A percentile compares a stretch with the other conserved stretches of the same genome.
Evolutionary conservation across 371 early-diverging fungal species (phyloP).

Genomic region (Circinella minor): DNA sequence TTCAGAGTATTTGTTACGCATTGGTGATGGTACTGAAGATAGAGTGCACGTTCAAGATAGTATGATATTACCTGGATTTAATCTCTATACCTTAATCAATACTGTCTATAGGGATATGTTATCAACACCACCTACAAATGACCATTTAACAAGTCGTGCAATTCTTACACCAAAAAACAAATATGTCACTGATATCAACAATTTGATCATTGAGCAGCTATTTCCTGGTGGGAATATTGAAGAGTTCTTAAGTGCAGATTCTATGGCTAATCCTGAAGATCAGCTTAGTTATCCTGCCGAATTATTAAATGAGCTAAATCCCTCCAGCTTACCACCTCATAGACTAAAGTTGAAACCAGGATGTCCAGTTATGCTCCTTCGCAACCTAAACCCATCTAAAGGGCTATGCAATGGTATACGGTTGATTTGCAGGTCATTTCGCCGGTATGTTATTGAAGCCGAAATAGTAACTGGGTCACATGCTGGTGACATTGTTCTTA

Average conservation of each 20-base stretch:
- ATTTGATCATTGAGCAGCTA: no score
- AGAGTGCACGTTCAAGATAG: not conserved
- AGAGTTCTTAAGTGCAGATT: no score
- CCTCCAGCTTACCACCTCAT: conserved; percentile 24
- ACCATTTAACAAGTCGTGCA: no score
- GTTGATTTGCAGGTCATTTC: conserved; percentile 21
- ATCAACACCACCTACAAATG: no score
- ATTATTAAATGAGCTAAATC: not conserved
- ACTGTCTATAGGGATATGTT: no score
- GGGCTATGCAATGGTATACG: conserved; percentile 39
- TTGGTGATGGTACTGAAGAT: not conserved
- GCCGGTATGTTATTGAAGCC: not conserved
- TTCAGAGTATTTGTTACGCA: not conserved
- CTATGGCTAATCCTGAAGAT: no score
- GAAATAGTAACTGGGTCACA: not conserved
- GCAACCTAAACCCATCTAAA: conserved; percentile 25
- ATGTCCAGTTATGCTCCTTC: conserved; percentile 32
- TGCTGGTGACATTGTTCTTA: conserved; percentile 3
- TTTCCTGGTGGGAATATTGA: no score
- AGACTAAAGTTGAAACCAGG: conserved; percentile 25
- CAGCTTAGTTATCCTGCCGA: no score
- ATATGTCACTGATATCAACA: no score
- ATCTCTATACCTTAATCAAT: no score
- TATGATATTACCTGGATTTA: no score
- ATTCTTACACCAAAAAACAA: no score